Percentiles rank a stretch among this genome's conserved stretches.
Conservation (phyloP, 108 stramenopile genomes). For the Pseudonitzschia multiseries region DNA sequence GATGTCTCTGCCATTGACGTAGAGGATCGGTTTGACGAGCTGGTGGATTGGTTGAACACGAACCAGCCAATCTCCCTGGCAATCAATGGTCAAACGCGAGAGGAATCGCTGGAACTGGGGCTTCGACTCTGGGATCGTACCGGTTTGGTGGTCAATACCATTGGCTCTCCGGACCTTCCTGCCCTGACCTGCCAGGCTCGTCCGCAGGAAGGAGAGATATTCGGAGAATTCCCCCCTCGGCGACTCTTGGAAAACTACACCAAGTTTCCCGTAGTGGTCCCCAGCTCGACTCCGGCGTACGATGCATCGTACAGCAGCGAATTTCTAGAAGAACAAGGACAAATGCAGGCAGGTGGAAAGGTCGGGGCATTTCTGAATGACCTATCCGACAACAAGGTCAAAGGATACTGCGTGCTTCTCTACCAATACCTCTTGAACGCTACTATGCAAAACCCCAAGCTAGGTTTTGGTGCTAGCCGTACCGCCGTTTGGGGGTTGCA, state of each 20-base stretch:
- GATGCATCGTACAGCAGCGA: slow-evolving; percentile 52
- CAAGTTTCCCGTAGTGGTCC: slow-evolving; percentile 81
- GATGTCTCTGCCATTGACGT: slow-evolving; percentile 57
- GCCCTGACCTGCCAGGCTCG: slow-evolving; percentile 88
- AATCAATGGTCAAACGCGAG: slow-evolving; percentile 60
- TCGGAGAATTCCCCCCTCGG: slow-evolving; percentile 88
- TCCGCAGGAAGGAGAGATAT: slow-evolving; percentile 86
- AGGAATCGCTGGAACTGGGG: slow-evolving; percentile 52
- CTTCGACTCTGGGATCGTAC: slow-evolving; percentile 68
- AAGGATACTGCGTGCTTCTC: slow-evolving; percentile 71
- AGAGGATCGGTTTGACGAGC: slow-evolving; percentile 30
- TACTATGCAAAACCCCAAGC: slow-evolving; percentile 56
- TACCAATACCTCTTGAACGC: slow-evolving; percentile 65
- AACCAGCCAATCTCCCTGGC: slow-evolving; percentile 66
- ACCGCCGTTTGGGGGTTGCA: slow-evolving; percentile 85
- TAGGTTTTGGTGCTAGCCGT: slow-evolving; percentile 59
- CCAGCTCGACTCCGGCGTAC: slow-evolving; percentile 79
- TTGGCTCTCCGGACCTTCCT: slow-evolving; percentile 66
- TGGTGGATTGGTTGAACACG: slow-evolving; percentile 54
- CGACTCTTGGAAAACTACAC: slow-evolving; percentile 60
- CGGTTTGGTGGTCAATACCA: slow-evolving; percentile 75
- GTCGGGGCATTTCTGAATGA: slow-evolving; percentile 43
- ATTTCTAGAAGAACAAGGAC: slow-evolving; percentile 50
- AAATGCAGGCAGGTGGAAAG: slow-evolving; percentile 14
- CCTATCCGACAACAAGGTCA: slow-evolving; percentile 39